Evolutionary conservation across 768 basidiomycete species (phyloP).

Genomic region (Phanerochaete sordida): DNA sequence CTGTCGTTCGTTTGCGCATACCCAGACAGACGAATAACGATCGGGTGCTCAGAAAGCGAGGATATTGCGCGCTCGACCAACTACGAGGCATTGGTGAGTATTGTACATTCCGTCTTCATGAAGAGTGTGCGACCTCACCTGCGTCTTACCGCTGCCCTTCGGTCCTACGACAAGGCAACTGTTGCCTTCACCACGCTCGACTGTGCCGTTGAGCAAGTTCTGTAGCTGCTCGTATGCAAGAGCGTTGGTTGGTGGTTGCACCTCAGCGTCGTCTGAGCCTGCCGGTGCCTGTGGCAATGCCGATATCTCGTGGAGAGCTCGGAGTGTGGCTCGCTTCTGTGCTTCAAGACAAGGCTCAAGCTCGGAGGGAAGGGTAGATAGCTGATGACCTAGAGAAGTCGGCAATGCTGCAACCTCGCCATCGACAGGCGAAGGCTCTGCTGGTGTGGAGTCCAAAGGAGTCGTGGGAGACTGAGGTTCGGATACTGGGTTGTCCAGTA

Average conservation of each 20-base stretch:
- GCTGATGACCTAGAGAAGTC: too few species aligned
- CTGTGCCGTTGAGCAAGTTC: slow-evolving; percentile 68
- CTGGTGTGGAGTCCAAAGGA: background rate
- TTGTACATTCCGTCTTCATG: background rate
- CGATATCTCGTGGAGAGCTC: slow-evolving; percentile 35
- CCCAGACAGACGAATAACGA: slow-evolving; percentile 81
- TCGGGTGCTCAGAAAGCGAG: slow-evolving; percentile 45
- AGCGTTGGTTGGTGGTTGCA: slow-evolving; percentile 42
- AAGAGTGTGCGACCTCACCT: slow-evolving; percentile 44
- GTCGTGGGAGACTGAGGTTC: slow-evolving; percentile 5
- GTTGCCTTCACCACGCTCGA: slow-evolving; percentile 84
- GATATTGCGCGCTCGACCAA: slow-evolving; percentile 57
- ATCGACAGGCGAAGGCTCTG: slow-evolving; percentile 5
- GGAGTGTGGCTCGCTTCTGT: slow-evolving; percentile 58
- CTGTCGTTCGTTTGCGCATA: slow-evolving; percentile 83
- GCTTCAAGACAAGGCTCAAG: slow-evolving; percentile 43
- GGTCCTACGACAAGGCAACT: slow-evolving; percentile 88
- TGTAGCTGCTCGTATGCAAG: slow-evolving; percentile 54
- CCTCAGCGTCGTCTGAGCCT: slow-evolving; percentile 28
- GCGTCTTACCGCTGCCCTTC: slow-evolving; percentile 82
- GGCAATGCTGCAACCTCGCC: background rate
- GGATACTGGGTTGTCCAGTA: background rate
- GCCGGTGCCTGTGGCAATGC: slow-evolving; percentile 19
- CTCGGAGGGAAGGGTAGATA: slow-evolving; percentile 35
- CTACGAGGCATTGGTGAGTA: slow-evolving; percentile 30